phyloP scores from a whole-genome alignment of 495 filamentous ascomycete species.

The Podospora appendiculata region DNA sequence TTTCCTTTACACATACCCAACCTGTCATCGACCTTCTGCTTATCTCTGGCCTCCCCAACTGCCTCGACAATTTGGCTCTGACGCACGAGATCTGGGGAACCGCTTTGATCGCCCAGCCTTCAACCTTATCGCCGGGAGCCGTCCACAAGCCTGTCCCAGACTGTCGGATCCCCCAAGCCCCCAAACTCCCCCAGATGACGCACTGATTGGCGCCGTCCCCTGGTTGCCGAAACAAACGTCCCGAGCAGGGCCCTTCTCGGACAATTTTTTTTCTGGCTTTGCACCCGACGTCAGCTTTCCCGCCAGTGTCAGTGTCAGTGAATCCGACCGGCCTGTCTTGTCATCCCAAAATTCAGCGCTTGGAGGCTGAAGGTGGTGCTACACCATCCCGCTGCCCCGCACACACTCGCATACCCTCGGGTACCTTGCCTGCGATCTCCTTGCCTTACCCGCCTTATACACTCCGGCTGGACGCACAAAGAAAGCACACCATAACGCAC shows the following conservation, averaged over 20 bases:
- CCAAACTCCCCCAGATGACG: constrained; percentile 39
- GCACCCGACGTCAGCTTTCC: too few species aligned
- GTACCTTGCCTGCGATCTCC: too few species aligned
- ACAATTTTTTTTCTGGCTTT: constrained; percentile 7
- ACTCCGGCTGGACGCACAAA: too few species aligned
- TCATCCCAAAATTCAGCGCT: background rate
- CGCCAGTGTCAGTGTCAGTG: too few species aligned
- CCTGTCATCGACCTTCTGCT: constrained; percentile 35
- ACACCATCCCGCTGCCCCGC: too few species aligned
- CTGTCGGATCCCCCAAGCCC: constrained; percentile 32
- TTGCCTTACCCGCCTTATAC: too few species aligned
- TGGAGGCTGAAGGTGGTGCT: too few species aligned
- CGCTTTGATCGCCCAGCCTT: constrained; percentile 19
- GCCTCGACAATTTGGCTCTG: constrained; percentile 29
- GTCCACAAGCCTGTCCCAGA: constrained; percentile 27
- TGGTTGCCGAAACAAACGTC: constrained; percentile 14
- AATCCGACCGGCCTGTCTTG: background rate
- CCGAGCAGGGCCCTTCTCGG: constrained; percentile 15
- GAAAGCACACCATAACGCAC: too few species aligned
- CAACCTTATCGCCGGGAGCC: constrained; percentile 25
- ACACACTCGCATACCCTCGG: too few species aligned
- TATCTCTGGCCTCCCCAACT: constrained; percentile 31
- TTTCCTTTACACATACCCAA: constrained; percentile 40
- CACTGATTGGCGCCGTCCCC: constrained; percentile 39
- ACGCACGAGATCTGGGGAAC: constrained; percentile 28